These are phyloP conservation scores for Ascochyta koolunga DNA, from an alignment of 2,329 filamentous ascomycete species.

Conservation along the genomic window DNA sequence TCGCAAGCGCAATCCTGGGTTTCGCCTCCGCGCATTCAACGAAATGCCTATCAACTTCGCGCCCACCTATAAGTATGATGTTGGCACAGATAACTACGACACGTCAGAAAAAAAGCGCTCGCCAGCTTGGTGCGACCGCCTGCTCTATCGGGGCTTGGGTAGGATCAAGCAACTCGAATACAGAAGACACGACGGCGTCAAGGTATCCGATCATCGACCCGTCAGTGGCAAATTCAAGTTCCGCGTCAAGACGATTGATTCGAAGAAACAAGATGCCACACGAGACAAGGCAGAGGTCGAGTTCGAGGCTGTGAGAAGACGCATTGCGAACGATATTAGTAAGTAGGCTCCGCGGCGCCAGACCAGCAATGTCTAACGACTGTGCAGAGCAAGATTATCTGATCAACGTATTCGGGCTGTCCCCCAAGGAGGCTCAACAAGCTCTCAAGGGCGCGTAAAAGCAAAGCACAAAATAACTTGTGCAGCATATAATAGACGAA, in stretches of 20 bases:
- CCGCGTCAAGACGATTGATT: constrained; percentile 80
- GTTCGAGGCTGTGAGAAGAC: constrained; percentile 74
- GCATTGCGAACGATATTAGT: constrained; percentile 77
- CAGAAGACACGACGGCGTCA: constrained; percentile 77
- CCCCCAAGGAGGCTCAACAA: constrained; percentile 59
- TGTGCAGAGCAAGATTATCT: constrained; percentile 63
- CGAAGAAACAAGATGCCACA: constrained; percentile 66
- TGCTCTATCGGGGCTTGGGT: constrained; percentile 83
- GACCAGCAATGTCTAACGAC: background rate
- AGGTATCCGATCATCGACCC: constrained; percentile 89
- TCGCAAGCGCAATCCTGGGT: constrained; percentile 85
- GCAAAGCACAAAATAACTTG: background rate
- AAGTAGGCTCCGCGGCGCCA: constrained; percentile 49
- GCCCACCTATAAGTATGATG: constrained; percentile 98
- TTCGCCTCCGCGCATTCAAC: constrained; percentile 86
- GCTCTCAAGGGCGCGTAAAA: constrained; percentile 42
- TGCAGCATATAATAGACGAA: constrained; percentile 4
- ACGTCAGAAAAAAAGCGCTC: constrained; percentile 92
- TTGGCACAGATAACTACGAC: constrained; percentile 92
- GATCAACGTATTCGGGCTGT: constrained; percentile 65
- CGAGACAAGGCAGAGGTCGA: constrained; percentile 77
- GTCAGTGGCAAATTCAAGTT: constrained; percentile 86
- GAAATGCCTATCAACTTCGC: constrained; percentile 90
- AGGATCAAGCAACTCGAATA: constrained; percentile 89
- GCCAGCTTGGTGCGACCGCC: constrained; percentile 94